Evolutionary conservation across 2,329 filamentous ascomycete species (phyloP).

Genomic region (Arthrinium phaeospermum): DNA sequence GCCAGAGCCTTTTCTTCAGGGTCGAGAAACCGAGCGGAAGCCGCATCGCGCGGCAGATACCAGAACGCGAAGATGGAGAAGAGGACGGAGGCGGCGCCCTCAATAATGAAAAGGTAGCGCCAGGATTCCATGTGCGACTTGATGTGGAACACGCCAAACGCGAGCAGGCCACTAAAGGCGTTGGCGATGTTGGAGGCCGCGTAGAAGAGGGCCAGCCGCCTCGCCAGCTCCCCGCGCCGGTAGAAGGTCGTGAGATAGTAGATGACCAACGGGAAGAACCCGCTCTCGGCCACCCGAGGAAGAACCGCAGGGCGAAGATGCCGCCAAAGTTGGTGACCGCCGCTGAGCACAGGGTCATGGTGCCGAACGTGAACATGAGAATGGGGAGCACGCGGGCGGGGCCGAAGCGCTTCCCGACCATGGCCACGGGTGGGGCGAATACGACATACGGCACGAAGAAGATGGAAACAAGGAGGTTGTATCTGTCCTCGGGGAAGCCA

Average conservation of each 20-base stretch:
- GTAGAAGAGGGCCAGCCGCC: conserved; percentile 76
- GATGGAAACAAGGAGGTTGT: conserved; percentile 72
- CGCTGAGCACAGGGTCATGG: conserved; percentile 65
- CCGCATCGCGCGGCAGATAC: conserved; percentile 70
- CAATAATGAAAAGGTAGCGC: conserved; percentile 56
- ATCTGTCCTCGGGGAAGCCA: conserved; percentile 65
- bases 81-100: conserved; percentile 61
- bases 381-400: conserved; percentile 65
- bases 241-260: conserved; percentile 69
- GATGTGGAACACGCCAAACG: conserved; percentile 57
- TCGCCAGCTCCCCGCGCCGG: conserved; percentile 71
- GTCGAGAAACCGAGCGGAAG: conserved; percentile 68
- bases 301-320: conserved; percentile 71
- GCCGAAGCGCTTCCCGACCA: conserved; percentile 72
- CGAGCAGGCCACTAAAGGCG: conserved; percentile 53
- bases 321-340: conserved; percentile 65
- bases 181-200: conserved; percentile 77
- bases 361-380: conserved; percentile 72
- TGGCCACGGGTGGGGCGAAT: conserved; percentile 67
- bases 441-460: conserved; percentile 79
- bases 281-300: conserved; percentile 72
- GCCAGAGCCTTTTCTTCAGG: conserved; percentile 71
- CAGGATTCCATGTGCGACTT: conserved; percentile 44
- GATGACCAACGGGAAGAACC: conserved; percentile 72
- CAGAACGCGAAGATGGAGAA: conserved; percentile 71